Percentiles rank a stretch among this genome's conserved stretches.
phyloP scores from a whole-genome alignment of 2,329 filamentous ascomycete species.

The Talaromyces pinophilus region DNA sequence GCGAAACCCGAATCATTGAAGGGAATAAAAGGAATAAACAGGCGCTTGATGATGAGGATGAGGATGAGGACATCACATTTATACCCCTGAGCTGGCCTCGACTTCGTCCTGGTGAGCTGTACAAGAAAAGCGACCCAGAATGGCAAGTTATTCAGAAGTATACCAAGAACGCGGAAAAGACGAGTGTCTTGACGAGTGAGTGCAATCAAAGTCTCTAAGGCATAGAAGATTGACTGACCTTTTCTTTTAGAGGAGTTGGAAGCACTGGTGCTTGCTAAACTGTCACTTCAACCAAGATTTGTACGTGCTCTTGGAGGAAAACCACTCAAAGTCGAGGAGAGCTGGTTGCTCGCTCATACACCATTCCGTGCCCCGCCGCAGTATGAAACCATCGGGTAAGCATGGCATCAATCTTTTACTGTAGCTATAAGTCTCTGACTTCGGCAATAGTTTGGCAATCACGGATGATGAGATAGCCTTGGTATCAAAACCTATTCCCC shows the following conservation, averaged over 20 bases:
- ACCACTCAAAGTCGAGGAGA: conserved; percentile 52
- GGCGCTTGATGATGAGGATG: conserved; percentile 28
- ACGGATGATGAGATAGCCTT: conserved; percentile 31
- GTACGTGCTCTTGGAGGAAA: conserved; percentile 49
- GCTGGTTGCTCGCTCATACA: conserved; percentile 64
- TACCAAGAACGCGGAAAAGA: conserved; percentile 54
- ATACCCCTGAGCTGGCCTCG: conserved; percentile 61
- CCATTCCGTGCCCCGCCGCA: conserved; percentile 61
- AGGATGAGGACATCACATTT: conserved; percentile 53
- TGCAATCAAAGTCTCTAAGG: not conserved
- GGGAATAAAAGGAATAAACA: conserved; percentile 14
- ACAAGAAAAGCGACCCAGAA: conserved; percentile 57
- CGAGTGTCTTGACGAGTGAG: conserved; percentile 51
- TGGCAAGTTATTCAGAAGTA: conserved; percentile 63
- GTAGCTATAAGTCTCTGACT: not conserved
- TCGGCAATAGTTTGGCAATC: conserved; percentile 32
- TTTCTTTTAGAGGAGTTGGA: conserved; percentile 55
- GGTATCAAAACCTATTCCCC: conserved; percentile 32
- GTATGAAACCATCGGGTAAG: conserved; percentile 62
- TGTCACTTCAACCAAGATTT: conserved; percentile 32
- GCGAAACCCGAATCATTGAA: conserved; percentile 4
- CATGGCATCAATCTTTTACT: conserved; percentile 17
- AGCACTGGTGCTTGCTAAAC: conserved; percentile 61
- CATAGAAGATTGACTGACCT: not conserved
- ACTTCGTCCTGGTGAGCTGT: conserved; percentile 34